Evolutionary conservation across 257 asterid genomes (phyloP), one percentile per base, ranked within the genome.

Genomic region (Solanum pimpinellifolium): DNA sequence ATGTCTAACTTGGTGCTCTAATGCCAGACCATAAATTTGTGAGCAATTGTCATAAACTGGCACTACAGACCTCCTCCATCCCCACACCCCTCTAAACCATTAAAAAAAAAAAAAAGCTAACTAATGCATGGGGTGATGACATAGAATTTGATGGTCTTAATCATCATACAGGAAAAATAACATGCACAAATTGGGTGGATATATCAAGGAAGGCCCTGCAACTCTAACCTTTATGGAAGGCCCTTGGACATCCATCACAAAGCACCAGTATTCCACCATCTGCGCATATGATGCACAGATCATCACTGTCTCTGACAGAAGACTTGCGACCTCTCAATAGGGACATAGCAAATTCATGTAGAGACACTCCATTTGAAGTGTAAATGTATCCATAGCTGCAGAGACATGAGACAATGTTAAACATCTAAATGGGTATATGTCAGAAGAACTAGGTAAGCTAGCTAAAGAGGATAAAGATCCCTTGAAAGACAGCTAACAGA

Each of bases 191-290:
- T 77, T 7, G 35, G 21, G 83, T 75, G 39, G 62, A 16, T 25
- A 78, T 78, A 78, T 78, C 5, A 47, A 78, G 84, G 25, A 78
- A 78, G 84, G 27, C 66, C 84, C 66, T 78, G 35, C 84, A 90
- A 89, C 86, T 23, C 85, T 72, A 90, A 97, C 99, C 99, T 97
- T 92, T 97, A 88, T 97, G 99, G 90, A 97, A 96, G 86, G 99
- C 96, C 92, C 98, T 95, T 85, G 99, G 99, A 91, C 99, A 97
- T 89, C 98, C 99, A 93, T 96, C 98, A 93, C 99, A 97, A 76
- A 93, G 98, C 90, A 96, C 98, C 89, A 97, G 98, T 88, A 93
- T 92, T 88, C 99, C 99, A 92, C 99, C 99, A 94, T 97, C 99
- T 35, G 95, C 98, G 68, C 99, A 97, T 85, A 96, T 96, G 93